Base-by-base conservation (phyloP, 2,329 filamentous ascomycete genomes). In the Phaeomoniella chlamydospora region DNA sequence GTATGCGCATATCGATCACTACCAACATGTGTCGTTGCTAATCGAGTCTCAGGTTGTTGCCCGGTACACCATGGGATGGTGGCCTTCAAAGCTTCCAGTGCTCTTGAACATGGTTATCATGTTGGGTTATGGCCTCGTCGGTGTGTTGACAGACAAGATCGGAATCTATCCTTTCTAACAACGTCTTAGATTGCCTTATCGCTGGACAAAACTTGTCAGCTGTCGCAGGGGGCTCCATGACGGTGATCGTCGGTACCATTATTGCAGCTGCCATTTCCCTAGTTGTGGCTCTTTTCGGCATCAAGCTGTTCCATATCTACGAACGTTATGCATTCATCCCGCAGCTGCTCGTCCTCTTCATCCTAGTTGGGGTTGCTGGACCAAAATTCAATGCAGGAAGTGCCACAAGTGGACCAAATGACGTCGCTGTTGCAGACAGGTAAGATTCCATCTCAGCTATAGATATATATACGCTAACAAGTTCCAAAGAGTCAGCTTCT, bases 141-240 rank as follows among this genome's bases (percentile, higher is more conserved):
- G 42, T 81, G 40, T n/a, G n/a, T n/a, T n/a, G n/a, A n/a, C n/a
- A n/a, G n/a, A n/a, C n/a, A n/a, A n/a, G n/a, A n/a, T n/a, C n/a
- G n/a, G n/a, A n/a, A n/a, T n/a, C n/a, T n/a, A n/a, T n/a, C n/a
- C n/a, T n/a, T n/a, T n/a, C n/a, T n/a, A n/a, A n/a, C n/a, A n/a
- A n/a, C n/a, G n/a, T n/a, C n/a, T n/a, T n/a, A n/a, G 71, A 77
- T 50, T 73, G 68, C 19, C 74, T 81, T 4, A 64, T 82, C 12
- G 72, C 72, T 2, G 78, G 78, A 0, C 77, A 81, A 48, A 79
- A 80, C 16, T 57, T 83, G 2, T 77, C 72, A 3, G 77, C 77
- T 2, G 72, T 82, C 3, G 74, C 71, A 10, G 64, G 67, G 40
- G 67, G 62, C n/a, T 65, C 58, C 41, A 64, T 80, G 55, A 72